phyloP scores from a whole-genome alignment of 2,329 filamentous ascomycete genomes.

The Paracorniculantispora psalliotae region DNA sequence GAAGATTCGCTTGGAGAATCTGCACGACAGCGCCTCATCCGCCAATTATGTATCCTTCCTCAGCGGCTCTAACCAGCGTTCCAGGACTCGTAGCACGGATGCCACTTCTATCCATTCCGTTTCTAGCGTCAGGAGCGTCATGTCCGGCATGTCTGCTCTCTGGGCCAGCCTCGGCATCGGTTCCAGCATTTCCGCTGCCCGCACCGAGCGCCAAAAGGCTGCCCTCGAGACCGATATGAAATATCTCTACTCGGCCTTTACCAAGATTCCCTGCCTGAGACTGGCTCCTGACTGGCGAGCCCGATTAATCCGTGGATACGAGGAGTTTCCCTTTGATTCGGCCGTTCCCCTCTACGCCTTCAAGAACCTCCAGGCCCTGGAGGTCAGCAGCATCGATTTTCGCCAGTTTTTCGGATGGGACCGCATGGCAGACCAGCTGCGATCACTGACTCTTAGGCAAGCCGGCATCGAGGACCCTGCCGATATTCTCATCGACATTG shows the following conservation, averaged over 20 bases:
- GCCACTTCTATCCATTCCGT: constrained; percentile 91
- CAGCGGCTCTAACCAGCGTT: constrained; percentile 68
- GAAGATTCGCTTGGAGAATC: constrained; percentile 92
- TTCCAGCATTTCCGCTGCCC: constrained; percentile 71
- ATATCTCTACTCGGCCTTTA: constrained; percentile 96
- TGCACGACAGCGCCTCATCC: constrained; percentile 80
- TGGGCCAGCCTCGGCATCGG: constrained; percentile 86
- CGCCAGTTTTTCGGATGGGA: constrained; percentile 98
- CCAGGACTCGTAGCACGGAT: constrained; percentile 74
- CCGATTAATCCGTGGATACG: constrained; percentile 83
- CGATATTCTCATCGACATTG: constrained; percentile 86
- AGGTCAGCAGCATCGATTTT: constrained; percentile 94
- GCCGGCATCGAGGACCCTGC: constrained; percentile 84
- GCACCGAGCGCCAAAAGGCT: constrained; percentile 84
- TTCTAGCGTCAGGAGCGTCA: constrained; percentile 92
- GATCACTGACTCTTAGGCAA: constrained; percentile 82
- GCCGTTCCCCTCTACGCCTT: constrained; percentile 95
- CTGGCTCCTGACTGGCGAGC: constrained; percentile 91
- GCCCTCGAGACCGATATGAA: constrained; percentile 82
- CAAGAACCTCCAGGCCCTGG: constrained; percentile 91
- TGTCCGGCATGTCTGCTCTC: constrained; percentile 91
- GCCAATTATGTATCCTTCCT: constrained; percentile 96
- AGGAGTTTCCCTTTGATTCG: constrained; percentile 97
- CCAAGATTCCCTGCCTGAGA: constrained; percentile 89
- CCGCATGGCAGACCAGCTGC: constrained; percentile 81